These are phyloP conservation scores for Astragalus membranaceus DNA, from an alignment of 306 rosid species.

Conservation along the genomic window DNA sequence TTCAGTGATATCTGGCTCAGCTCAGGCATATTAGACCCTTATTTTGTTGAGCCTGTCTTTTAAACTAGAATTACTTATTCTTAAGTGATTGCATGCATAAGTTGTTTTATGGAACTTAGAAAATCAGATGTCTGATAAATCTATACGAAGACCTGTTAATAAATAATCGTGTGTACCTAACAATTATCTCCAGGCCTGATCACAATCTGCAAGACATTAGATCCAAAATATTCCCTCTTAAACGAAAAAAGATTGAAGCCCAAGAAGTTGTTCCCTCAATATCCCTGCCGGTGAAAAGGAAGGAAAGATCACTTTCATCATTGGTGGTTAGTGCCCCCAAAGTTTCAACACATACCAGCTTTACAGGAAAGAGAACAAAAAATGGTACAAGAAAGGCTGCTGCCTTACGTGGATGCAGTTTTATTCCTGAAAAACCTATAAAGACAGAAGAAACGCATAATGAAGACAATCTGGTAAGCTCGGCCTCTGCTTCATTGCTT, in stretches of 20 bases:
- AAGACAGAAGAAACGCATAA: constrained; percentile 54
- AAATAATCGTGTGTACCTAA: background rate
- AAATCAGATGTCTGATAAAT: background rate
- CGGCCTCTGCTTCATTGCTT: constrained; percentile 40
- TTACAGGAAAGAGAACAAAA: constrained; percentile 90
- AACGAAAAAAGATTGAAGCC: constrained; percentile 45
- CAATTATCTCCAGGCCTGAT: constrained; percentile 76
- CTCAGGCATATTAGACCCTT: background rate
- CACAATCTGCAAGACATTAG: constrained; percentile 96
- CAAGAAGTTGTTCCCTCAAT: constrained; percentile 58
- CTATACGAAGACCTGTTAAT: background rate
- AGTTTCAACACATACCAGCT: constrained; percentile 62
- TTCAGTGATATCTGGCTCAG: background rate
- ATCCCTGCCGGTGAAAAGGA: constrained; percentile 73
- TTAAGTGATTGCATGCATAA: background rate
- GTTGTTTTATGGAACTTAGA: background rate
- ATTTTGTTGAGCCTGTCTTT: background rate
- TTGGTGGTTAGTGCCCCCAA: constrained; percentile 85
- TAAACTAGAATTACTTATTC: constrained; percentile 4
- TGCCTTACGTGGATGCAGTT: constrained; percentile 66
- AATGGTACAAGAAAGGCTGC: constrained; percentile 60
- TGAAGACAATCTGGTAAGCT: constrained; percentile 55
- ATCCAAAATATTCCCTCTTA: constrained; percentile 74
- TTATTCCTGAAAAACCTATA: constrained; percentile 39
- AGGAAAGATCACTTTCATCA: constrained; percentile 96